Evolutionary conservation across 1,284 basidiomycete species (phyloP), one percentile per base, ranked within the genome.

Genomic region (Golubevia sp.): DNA sequence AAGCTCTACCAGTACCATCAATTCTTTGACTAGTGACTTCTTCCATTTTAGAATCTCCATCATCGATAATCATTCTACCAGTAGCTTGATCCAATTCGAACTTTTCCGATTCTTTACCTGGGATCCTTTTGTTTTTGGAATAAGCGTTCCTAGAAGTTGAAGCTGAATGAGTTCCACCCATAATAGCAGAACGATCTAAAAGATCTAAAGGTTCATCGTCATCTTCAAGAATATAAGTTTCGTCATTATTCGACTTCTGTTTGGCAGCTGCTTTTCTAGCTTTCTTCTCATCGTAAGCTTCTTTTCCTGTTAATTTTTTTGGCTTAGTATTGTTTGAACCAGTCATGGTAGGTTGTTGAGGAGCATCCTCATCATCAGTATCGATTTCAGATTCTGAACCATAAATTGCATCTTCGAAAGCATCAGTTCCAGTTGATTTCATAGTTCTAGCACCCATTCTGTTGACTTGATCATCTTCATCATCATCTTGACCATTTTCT

Each of bases 151-250:
- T 11, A 11, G 11, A 34, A 34, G 30, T 63, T 58, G 66, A 68
- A 34, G 59, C 21, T 25, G 75, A 64, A 18, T 60, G 58, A 55
- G 68, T 70, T 7, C 67, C 63, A 0, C 68, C 65, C 3, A 63
- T 67, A 3, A 62, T 27, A 27, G 77, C 74, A 25, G 64, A 63
- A 51, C 94, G 91, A 64, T 93, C 90, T 4, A 99, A 86, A 61
- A 99, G 87, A 86, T 99, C 96, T 90, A 97, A 92, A 0, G 97
- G 96, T 73, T 95, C 91, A 76, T 98, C 93, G 62, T 93, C 91
- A 81, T 98, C 96, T 70, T 92, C 86, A 48, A 92, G 89, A 62
- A 99, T 87, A 77, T 86, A 88, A 20, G 85, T 83, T n/a, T 84
- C 76, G 23, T 49, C 88, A 49, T 76, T 71, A 38, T 79, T 70